phyloP scores from a whole-genome alignment of 2,329 filamentous ascomycete genomes.

The Aureobasidium zeae region DNA sequence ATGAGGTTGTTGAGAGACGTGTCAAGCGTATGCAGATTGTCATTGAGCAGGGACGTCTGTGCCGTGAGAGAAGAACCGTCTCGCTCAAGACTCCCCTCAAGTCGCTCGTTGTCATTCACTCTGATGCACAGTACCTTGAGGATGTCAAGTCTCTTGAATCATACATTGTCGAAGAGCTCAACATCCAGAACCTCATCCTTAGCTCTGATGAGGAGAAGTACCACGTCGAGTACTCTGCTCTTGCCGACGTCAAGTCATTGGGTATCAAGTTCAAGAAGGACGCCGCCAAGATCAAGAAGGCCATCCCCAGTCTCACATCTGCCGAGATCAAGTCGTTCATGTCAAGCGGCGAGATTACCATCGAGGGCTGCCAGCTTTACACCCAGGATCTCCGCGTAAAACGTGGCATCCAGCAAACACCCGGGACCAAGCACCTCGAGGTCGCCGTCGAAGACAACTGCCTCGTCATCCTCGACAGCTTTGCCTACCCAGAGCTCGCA shows the following conservation, averaged over 20 bases:
- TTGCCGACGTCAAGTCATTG: slow-evolving; percentile 84
- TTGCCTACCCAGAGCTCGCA: slow-evolving; percentile 73
- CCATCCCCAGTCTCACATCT: slow-evolving; percentile 66
- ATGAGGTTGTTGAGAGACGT: slow-evolving; percentile 73
- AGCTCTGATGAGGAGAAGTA: slow-evolving; percentile 83
- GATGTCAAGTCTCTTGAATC: slow-evolving; percentile 75
- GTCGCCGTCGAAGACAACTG: slow-evolving; percentile 84
- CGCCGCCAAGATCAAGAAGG: slow-evolving; percentile 82
- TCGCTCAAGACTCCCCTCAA: slow-evolving; percentile 87
- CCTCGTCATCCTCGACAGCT: slow-evolving; percentile 78
- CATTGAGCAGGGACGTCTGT: slow-evolving; percentile 81
- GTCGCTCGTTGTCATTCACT: slow-evolving; percentile 79
- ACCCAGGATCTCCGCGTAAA: slow-evolving; percentile 77
- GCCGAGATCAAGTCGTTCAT: slow-evolving; percentile 75
- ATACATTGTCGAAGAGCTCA: slow-evolving; percentile 90
- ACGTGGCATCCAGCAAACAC: slow-evolving; percentile 65
- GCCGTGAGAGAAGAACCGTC: slow-evolving; percentile 73
- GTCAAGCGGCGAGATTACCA: slow-evolving; percentile 60
- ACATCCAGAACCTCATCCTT: slow-evolving; percentile 74
- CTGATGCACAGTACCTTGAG: slow-evolving; percentile 70
- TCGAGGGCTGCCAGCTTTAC: slow-evolving; percentile 77
- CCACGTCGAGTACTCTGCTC: slow-evolving; percentile 82
- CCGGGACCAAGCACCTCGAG: slow-evolving; percentile 64
- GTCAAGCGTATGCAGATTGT: slow-evolving; percentile 90
- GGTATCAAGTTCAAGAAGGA: slow-evolving; percentile 98